Evolutionary conservation across 805 yeast genomes (phyloP).

Genomic region (Kodamaea laetipori): DNA sequence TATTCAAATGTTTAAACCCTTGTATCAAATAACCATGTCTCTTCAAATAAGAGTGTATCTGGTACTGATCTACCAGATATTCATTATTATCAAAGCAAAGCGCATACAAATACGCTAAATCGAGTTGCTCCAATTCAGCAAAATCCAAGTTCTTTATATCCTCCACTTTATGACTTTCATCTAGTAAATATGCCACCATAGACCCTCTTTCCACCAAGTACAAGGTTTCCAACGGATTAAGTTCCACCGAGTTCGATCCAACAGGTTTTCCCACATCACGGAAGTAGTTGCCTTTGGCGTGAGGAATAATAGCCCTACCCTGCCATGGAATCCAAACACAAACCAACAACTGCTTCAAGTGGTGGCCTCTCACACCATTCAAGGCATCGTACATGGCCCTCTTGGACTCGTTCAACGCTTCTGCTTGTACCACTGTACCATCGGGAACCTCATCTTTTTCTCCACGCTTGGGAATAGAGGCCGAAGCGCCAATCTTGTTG

Average conservation of each 20-base stretch:
- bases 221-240: constrained; percentile 67
- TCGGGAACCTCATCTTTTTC: constrained; percentile 87
- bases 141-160: constrained; percentile 1
- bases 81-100: constrained; percentile 41
- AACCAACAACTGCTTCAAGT: constrained; percentile 49
- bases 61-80: constrained; percentile 54
- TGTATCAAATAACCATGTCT: constrained; percentile 72
- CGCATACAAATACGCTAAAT: constrained; percentile 66
- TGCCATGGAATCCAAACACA: constrained; percentile 48
- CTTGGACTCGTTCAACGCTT: constrained; percentile 53
- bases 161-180: constrained; percentile 1
- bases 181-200: constrained; percentile 31
- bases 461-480: constrained; percentile 67
- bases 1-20: constrained; percentile 16
- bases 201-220: constrained; percentile 82
- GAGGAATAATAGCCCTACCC: constrained; percentile 34
- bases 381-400: constrained; percentile 75
- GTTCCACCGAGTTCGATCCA: constrained; percentile 20
- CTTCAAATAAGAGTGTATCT: constrained; percentile 72
- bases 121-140: constrained; percentile 39
- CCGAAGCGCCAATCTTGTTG: constrained; percentile 17
- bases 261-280: constrained; percentile 67
- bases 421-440: constrained; percentile 57
- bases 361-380: constrained; percentile 47
- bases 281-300: constrained; percentile 71